phyloP scores from a whole-genome alignment of 108 stramenopile species.

The Cyclotella cryptica region DNA sequence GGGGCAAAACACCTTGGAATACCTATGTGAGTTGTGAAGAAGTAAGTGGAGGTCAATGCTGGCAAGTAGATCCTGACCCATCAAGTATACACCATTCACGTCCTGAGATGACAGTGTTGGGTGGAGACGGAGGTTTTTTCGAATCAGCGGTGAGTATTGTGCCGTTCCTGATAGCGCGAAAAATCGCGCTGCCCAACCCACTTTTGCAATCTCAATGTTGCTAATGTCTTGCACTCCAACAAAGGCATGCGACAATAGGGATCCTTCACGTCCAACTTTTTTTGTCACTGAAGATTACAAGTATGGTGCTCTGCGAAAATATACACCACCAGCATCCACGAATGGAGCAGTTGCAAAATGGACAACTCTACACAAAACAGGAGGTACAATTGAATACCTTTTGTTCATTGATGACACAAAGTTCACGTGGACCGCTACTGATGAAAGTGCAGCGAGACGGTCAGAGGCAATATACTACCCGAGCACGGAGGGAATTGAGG shows the following conservation, averaged over 20 bases:
- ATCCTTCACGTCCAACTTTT: conserved; percentile 46
- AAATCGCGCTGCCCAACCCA: not conserved
- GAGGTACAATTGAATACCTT: conserved; percentile 41
- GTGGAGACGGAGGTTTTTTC: conserved; percentile 49
- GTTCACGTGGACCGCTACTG: conserved; percentile 37
- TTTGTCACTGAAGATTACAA: conserved; percentile 47
- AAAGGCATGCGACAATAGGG: conserved; percentile 41
- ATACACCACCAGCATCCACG: conserved; percentile 29
- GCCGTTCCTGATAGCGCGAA: not conserved
- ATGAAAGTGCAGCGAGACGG: conserved; percentile 18
- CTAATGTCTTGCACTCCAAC: not conserved
- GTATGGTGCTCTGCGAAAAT: conserved; percentile 42
- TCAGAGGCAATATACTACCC: conserved; percentile 45
- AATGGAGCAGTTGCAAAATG: conserved; percentile 31
- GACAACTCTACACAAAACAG: conserved; percentile 33
- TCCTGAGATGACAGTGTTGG: conserved; percentile 32
- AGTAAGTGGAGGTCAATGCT: conserved; percentile 29
- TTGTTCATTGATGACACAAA: conserved; percentile 19
- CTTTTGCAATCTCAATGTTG: not conserved
- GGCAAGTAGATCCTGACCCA: conserved; percentile 72
- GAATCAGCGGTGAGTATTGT: conserved; percentile 29
- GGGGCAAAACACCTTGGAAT: conserved; percentile 61
- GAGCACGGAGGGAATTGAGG: conserved; percentile 61
- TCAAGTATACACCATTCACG: conserved; percentile 27
- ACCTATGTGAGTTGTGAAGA: conserved; percentile 78